Evolutionary conservation across 2,329 filamentous ascomycete genomes (phyloP), one percentile per base, ranked within the genome.

Genomic region (Colletotrichum noveboracense): DNA sequence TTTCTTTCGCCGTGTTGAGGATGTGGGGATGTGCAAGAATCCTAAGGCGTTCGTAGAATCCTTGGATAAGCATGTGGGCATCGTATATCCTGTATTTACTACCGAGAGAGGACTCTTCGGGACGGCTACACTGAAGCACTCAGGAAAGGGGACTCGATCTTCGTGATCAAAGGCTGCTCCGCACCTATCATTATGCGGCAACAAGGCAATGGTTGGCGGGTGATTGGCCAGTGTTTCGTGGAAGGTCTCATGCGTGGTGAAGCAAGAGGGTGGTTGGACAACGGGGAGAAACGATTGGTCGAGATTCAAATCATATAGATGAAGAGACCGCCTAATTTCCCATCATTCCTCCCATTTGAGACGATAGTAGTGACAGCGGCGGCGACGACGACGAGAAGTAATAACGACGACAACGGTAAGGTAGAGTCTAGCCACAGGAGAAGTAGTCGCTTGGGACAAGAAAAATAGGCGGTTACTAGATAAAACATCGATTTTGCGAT

Each of bases 41-140:
- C 26, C 71, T 3, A 70, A 48, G 24, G 30, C 66, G 3, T 74
- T 70, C 30, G 43, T 67, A 14, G 71, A 64, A 21, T 74, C 71
- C 5, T n/a, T 71, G 16, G 67, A 74, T 60, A 74, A 60, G 34
- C 71, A 74, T 34, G 34, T 74, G 3, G 71, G 67, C 13, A 48
- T 74, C 21, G 71, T 74, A 5, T 74, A 74, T 18, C 71, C 67
- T 10, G 38, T 74, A 5, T 74, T 74, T 52, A 71, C 71, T 7
- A 74, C 71, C 6, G 34, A 18, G 18, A 14, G 34, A 6, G 67
- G 67, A 5, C 60, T 66, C 28, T 75, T 72, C 12, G 61, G 68
- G 16, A 66, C 71, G 16, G 68, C 61, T 21, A 66, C 64, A 8
- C 26, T 75, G 12, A 64, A 38, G 13, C 36, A 13, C 21, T 75